Conservation (phyloP, 805 yeast species). For the Schwanniomyces pseudopolymorphus region DNA sequence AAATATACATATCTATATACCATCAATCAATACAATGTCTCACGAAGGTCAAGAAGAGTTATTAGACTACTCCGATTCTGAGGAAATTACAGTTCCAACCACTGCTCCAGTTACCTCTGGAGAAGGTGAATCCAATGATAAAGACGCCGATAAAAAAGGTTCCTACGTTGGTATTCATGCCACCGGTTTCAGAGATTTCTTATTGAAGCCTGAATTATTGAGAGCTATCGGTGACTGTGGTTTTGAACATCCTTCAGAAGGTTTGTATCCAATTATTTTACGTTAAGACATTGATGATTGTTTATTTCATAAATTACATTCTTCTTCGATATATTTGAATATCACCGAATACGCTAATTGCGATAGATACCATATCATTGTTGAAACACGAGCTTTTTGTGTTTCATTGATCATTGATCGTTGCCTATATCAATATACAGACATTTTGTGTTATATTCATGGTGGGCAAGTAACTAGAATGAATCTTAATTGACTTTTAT, state of each 20-base stretch:
- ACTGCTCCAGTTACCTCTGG: slow-evolving; percentile 45
- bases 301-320: slow-evolving; percentile 3
- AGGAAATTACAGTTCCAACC: slow-evolving; percentile 77
- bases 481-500: neutral
- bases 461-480: neutral
- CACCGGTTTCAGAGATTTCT: slow-evolving; percentile 96
- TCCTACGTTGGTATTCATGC: slow-evolving; percentile 98
- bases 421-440: neutral
- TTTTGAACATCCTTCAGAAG: slow-evolving; percentile 99
- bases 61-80: slow-evolving; percentile 97
- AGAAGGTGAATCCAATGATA: slow-evolving; percentile 46
- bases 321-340: slow-evolving; percentile 1
- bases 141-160: slow-evolving; percentile 83
- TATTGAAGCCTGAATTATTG: slow-evolving; percentile 92
- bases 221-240: slow-evolving; percentile 99
- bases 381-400: neutral
- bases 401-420: neutral
- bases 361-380: neutral
- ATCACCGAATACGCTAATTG: neutral
- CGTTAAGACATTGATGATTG: slow-evolving; percentile 2
- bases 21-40: slow-evolving; percentile 52
- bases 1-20: neutral
- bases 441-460: neutral
- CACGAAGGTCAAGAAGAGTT: slow-evolving; percentile 99
- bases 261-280: slow-evolving; percentile 50